Evolutionary conservation across 2,329 filamentous ascomycete genomes (phyloP).

Genomic region (Metarhizium album): DNA sequence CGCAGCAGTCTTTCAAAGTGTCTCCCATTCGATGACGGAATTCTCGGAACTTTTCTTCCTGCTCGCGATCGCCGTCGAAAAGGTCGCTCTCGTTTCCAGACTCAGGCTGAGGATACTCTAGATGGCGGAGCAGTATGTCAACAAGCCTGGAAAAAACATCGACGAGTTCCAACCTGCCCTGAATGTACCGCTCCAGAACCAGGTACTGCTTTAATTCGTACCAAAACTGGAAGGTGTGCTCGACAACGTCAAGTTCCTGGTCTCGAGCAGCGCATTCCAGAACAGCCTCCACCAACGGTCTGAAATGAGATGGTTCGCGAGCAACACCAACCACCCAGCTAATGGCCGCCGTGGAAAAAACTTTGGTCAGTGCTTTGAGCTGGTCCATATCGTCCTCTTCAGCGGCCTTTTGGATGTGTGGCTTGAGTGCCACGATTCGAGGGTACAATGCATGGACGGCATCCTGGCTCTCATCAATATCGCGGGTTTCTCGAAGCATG

Average conservation of each 20-base stretch:
- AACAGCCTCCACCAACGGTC: slow-evolving; percentile 75
- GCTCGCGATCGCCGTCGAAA: slow-evolving; percentile 90
- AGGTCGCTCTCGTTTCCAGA: slow-evolving; percentile 66
- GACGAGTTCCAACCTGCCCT: slow-evolving; percentile 64
- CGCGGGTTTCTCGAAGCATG: slow-evolving; percentile 82
- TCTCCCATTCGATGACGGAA: slow-evolving; percentile 97
- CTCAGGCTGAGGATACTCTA: slow-evolving; percentile 76
- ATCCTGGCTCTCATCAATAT: slow-evolving; percentile 81
- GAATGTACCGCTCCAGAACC: slow-evolving; percentile 78
- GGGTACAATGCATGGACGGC: slow-evolving; percentile 78
- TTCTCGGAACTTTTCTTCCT: slow-evolving; percentile 92
- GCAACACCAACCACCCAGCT: slow-evolving; percentile 91
- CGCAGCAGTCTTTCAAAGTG: slow-evolving; percentile 91
- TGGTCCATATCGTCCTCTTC: slow-evolving; percentile 75
- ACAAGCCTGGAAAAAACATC: slow-evolving; percentile 84
- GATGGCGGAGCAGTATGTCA: slow-evolving; percentile 82
- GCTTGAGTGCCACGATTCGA: slow-evolving; percentile 61
- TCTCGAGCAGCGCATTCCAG: slow-evolving; percentile 87
- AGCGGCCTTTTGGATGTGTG: slow-evolving; percentile 64
- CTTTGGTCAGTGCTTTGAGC: slow-evolving; percentile 78
- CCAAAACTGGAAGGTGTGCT: slow-evolving; percentile 94
- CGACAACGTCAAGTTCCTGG: slow-evolving; percentile 81
- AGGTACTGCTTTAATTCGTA: slow-evolving; percentile 97
- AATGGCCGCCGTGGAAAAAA: slow-evolving; percentile 88
- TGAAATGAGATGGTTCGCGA: slow-evolving; percentile 70